Evolutionary conservation across 2,329 filamentous ascomycete species (phyloP).

Genomic region (Hymenoscyphus linearis): DNA sequence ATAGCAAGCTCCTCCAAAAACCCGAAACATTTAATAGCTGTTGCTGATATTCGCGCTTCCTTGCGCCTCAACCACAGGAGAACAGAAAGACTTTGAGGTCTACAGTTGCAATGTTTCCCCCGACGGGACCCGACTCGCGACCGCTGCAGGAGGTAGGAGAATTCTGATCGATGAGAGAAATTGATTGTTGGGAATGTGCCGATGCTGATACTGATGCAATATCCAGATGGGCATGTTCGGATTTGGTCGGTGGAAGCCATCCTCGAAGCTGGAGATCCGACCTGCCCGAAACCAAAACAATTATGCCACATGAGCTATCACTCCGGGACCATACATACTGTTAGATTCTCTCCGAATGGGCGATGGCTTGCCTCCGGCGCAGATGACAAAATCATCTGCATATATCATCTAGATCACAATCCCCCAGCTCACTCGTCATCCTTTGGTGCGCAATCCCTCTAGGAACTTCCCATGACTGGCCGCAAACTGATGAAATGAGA

Average conservation of each 20-base stretch:
- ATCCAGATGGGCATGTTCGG: conserved; percentile 83
- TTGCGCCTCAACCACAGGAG: conserved; percentile 50
- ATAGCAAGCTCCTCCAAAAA: not conserved
- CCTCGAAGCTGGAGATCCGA: conserved; percentile 68
- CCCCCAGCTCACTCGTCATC: conserved; percentile 70
- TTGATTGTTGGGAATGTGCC: conserved; percentile 6
- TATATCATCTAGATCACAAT: conserved; percentile 79
- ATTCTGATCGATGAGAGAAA: not conserved
- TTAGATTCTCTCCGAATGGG: conserved; percentile 92
- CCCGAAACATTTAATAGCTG: conserved; percentile 14
- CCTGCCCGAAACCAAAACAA: conserved; percentile 77
- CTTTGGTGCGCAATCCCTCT: conserved; percentile 56
- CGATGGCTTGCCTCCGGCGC: conserved; percentile 95
- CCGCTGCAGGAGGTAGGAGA: conserved; percentile 77
- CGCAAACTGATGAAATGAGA: not conserved
- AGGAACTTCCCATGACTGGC: not conserved
- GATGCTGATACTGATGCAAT: conserved; percentile 22
- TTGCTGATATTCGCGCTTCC: conserved; percentile 26
- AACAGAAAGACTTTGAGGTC: conserved; percentile 97
- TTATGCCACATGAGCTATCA: conserved; percentile 98
- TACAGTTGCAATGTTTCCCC: conserved; percentile 98
- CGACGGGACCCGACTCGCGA: conserved; percentile 86
- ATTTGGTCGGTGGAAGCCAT: conserved; percentile 98
- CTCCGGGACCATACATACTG: conserved; percentile 93
- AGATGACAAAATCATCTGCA: conserved; percentile 97